A percentile compares a stretch with the other conserved stretches of the same genome.
Evolutionary conservation across 345 rosid genomes (phyloP).

Genomic region (Hibiscus mutabilis): DNA sequence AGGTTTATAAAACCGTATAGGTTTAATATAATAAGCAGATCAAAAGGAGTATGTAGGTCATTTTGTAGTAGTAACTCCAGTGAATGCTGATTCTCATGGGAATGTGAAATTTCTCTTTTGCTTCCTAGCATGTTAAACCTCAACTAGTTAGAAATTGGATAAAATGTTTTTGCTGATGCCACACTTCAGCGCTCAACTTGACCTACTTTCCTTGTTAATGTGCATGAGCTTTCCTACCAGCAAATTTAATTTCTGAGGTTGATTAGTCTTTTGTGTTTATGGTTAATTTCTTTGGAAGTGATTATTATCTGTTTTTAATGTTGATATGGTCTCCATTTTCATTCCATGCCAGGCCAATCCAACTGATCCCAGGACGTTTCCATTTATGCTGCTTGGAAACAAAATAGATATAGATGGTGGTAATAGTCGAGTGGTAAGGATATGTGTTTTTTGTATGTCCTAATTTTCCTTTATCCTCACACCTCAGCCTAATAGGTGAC

Average conservation of each 20-base stretch:
- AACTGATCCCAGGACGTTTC: slow-evolving; percentile 63
- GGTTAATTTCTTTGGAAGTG: neutral
- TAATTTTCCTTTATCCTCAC: neutral
- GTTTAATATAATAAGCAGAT: neutral
- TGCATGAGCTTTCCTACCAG: neutral
- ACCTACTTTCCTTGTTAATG: neutral
- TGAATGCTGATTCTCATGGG: neutral
- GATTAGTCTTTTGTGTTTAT: neutral
- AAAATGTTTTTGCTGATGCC: neutral
- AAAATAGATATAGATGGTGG: slow-evolving; percentile 98
- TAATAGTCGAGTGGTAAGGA: slow-evolving; percentile 91
- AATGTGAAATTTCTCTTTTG: neutral
- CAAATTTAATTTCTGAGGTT: neutral
- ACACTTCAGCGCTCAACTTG: neutral
- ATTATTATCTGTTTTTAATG: slow-evolving; percentile 4
- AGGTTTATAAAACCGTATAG: neutral
- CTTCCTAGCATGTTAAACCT: neutral
- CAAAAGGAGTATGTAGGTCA: neutral
- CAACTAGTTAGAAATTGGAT: neutral
- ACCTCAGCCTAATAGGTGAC: neutral
- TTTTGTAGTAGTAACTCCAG: neutral
- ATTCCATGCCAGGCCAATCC: slow-evolving; percentile 63
- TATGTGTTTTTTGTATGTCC: neutral
- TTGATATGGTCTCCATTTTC: slow-evolving; percentile 14
- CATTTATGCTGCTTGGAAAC: slow-evolving; percentile 88